Evolutionary conservation across 371 early-diverging fungal species (phyloP).

Genomic region (Capniomyces stellatus): DNA sequence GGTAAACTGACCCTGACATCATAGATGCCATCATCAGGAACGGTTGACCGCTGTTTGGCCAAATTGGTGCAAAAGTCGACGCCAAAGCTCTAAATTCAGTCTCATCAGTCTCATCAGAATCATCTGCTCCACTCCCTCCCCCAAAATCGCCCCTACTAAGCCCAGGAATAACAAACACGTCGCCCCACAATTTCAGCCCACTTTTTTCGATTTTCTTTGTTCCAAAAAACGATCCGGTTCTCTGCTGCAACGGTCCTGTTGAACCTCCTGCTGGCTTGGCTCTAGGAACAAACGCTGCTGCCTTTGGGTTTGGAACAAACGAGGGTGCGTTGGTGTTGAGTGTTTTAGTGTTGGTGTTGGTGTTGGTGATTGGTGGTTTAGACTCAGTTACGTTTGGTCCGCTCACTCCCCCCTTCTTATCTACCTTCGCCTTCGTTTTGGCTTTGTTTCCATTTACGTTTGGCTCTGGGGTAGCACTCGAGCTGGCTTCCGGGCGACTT

Average conservation of each 20-base stretch:
- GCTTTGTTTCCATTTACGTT: too few relatives aligned
- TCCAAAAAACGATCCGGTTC: conserved; percentile 22
- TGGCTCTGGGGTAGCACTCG: not conserved
- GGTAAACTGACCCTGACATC: too few relatives aligned
- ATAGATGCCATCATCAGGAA: too few relatives aligned
- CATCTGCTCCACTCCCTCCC: not conserved
- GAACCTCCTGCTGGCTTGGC: conserved; percentile 15
- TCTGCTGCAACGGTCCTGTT: too few relatives aligned
- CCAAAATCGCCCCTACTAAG: not conserved
- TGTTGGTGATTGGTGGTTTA: not conserved
- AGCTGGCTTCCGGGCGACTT: not conserved
- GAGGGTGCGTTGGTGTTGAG: conserved; percentile 62
- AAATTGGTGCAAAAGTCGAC: too few relatives aligned
- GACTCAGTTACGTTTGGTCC: too few relatives aligned
- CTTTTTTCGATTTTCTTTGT: conserved; percentile 14
- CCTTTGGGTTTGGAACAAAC: conserved; percentile 72
- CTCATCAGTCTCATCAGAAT: too few relatives aligned
- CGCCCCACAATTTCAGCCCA: conserved; percentile 15
- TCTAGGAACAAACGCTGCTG: conserved; percentile 55
- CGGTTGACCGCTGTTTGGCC: too few relatives aligned
- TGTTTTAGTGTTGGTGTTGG: conserved; percentile 5
- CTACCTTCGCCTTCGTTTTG: too few relatives aligned
- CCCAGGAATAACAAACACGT: conserved; percentile 2
- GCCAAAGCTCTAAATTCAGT: too few relatives aligned
- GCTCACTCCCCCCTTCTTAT: too few relatives aligned